phyloP scores from a whole-genome alignment of 768 basidiomycete species.

The Sarcodon sp. region DNA sequence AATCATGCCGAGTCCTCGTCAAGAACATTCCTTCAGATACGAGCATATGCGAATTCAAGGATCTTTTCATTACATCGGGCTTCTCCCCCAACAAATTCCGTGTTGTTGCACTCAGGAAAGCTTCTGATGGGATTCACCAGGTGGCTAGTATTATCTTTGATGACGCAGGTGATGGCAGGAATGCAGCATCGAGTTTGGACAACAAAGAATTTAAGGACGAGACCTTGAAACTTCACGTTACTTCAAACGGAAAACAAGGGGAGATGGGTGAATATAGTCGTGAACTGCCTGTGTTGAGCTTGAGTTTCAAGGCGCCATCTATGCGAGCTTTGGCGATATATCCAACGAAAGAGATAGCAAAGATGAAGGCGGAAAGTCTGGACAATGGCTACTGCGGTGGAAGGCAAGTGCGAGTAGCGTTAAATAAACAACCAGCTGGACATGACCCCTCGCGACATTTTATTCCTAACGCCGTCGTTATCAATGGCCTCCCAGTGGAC shows the following conservation, averaged over 20 bases:
- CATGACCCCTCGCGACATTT: not conserved
- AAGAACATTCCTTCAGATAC: not conserved
- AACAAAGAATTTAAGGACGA: conserved; percentile 34
- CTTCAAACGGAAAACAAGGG: conserved; percentile 16
- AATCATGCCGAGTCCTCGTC: not conserved
- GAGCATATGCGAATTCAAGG: conserved; percentile 3
- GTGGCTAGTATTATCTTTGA: not conserved
- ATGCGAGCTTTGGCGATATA: conserved; percentile 5
- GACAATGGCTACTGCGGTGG: not conserved
- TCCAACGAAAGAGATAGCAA: not conserved
- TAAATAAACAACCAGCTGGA: not conserved
- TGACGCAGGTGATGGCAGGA: conserved; percentile 22
- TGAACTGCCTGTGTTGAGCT: conserved; percentile 25
- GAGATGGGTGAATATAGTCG: conserved; percentile 25
- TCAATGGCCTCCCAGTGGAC: not conserved
- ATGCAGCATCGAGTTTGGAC: conserved; percentile 30
- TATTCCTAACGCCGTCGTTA: not conserved
- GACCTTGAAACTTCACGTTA: conserved; percentile 27
- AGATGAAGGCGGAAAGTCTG: not conserved
- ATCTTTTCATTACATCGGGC: conserved; percentile 31
- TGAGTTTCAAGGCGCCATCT: conserved; percentile 40
- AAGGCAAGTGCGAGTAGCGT: not conserved
- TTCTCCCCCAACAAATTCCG: conserved; percentile 20
- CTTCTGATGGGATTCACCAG: conserved; percentile 1
- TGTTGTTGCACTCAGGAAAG: conserved; percentile 18